Evolutionary conservation across 208 protist genomes (phyloP).

Genomic region (Wallacemonas sp.): DNA sequence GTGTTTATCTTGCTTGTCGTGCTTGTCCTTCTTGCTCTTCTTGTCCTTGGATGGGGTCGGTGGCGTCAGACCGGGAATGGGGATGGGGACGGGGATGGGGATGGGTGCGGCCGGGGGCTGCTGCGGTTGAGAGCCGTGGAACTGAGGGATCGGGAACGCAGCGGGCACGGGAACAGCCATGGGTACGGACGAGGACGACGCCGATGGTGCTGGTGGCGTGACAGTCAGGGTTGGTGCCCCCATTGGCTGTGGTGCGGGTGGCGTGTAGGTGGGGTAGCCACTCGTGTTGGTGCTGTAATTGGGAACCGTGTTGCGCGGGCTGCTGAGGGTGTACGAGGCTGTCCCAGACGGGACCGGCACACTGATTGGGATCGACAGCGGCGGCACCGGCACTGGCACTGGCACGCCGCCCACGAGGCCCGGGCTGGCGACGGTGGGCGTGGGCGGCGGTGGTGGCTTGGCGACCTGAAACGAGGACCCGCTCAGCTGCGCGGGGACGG

Average conservation of each 20-base stretch:
- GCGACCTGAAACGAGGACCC: conserved; percentile 10
- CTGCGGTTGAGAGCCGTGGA: conserved; percentile 4
- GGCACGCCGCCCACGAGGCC: background rate
- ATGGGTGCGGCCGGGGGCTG: background rate
- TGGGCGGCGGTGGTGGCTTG: conserved; percentile 8
- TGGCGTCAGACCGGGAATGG: conserved; percentile 5
- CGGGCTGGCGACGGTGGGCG: background rate
- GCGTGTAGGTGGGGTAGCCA: background rate
- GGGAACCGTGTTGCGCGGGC: background rate
- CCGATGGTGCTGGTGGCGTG: conserved; percentile 6
- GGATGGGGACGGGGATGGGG: conserved; percentile 12
- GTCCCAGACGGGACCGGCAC: conserved; percentile 31
- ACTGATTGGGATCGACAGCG: conserved; percentile 22
- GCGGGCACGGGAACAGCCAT: conserved; percentile 25
- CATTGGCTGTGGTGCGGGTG: conserved; percentile 8
- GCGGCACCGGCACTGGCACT: conserved; percentile 2
- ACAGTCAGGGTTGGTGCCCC: background rate
- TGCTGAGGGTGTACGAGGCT: conserved; percentile 18
- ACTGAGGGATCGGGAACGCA: conserved; percentile 6
- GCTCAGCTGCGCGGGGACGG: conserved; percentile 26
- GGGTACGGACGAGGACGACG: conserved; percentile 13
- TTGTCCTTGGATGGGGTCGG: conserved; percentile 17
- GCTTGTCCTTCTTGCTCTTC: conserved; percentile 18
- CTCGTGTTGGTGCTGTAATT: background rate
- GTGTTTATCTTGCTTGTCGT: conserved; percentile 23